A percentile compares a stretch with the other conserved stretches of the same genome.
Evolutionary conservation across 441 rosid genomes (phyloP).

Genomic region (Gossypium laxum): DNA sequence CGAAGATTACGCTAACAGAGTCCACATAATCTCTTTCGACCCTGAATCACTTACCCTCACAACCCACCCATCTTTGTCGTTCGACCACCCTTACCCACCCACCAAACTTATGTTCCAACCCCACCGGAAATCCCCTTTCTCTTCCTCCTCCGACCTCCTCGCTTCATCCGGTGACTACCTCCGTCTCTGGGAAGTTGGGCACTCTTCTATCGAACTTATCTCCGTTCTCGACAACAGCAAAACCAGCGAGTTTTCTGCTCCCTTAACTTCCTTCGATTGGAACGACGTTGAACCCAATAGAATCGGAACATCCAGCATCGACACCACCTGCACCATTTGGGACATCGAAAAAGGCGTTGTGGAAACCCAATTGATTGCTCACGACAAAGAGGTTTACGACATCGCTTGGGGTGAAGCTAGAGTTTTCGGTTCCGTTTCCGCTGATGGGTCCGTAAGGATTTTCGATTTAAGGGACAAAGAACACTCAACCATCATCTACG

Average conservation of each 20-base stretch:
- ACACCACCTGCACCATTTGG: slow-evolving; percentile 90
- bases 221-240: slow-evolving; percentile 74
- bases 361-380: slow-evolving; percentile 89
- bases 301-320: slow-evolving; percentile 78
- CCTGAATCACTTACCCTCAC: slow-evolving; percentile 50
- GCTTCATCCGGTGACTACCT: slow-evolving; percentile 84
- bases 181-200: slow-evolving; percentile 67
- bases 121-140: slow-evolving; percentile 20
- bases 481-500: slow-evolving; percentile 81
- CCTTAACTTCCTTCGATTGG: slow-evolving; percentile 90
- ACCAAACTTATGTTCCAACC: slow-evolving; percentile 86
- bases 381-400: slow-evolving; percentile 89
- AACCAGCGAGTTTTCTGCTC: slow-evolving; percentile 75
- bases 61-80: slow-evolving; percentile 46
- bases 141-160: slow-evolving; percentile 41
- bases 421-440: slow-evolving; percentile 81
- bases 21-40: slow-evolving; percentile 68
- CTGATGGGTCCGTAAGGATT: slow-evolving; percentile 78
- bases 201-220: slow-evolving; percentile 38
- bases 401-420: slow-evolving; percentile 93
- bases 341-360: slow-evolving; percentile 65
- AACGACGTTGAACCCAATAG: slow-evolving; percentile 81
- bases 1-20: slow-evolving; percentile 68
- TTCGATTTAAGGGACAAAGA: slow-evolving; percentile 82
- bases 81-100: slow-evolving; percentile 81